These are phyloP conservation scores for Podila epigama DNA, from an alignment of 192 early-diverging fungal species.

Conservation along the genomic window DNA sequence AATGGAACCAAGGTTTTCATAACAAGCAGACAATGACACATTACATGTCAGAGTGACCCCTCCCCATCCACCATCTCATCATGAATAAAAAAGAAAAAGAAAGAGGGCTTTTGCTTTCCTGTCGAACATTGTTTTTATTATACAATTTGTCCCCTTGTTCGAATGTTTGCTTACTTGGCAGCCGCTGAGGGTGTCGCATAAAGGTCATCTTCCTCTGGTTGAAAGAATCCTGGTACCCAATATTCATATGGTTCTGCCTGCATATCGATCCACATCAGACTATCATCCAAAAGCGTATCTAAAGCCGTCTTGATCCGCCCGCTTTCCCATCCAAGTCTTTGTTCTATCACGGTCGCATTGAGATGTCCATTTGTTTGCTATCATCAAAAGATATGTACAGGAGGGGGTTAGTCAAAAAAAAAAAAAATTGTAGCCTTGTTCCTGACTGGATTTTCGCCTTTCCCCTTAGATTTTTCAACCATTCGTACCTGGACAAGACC, in stretches of 20 bases:
- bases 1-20: slow-evolving; percentile 86
- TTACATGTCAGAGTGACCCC: too few relatives aligned
- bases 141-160: not conserved
- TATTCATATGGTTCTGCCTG: slow-evolving; percentile 60
- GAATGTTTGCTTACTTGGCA: not conserved
- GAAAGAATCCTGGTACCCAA: slow-evolving; percentile 68
- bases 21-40: slow-evolving; percentile 53
- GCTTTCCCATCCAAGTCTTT: slow-evolving; percentile 63
- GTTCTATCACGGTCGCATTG: slow-evolving; percentile 48
- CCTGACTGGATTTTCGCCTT: not conserved
- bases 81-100: slow-evolving; percentile 15
- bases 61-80: too few relatives aligned
- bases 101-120: not conserved
- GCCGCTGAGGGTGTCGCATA: slow-evolving; percentile 19
- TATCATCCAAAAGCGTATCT: slow-evolving; percentile 73
- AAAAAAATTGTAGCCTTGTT: not conserved
- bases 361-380: slow-evolving; percentile 41
- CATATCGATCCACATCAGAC: slow-evolving; percentile 79
- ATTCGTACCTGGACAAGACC: slow-evolving; percentile 71
- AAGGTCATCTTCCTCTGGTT: slow-evolving; percentile 47
- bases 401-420: too few relatives aligned
- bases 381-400: not conserved
- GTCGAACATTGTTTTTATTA: not conserved
- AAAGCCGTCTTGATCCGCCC: slow-evolving; percentile 60
- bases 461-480: not conserved